A percentile compares a stretch with the other conserved stretches of the same genome.
phyloP scores from a whole-genome alignment of 75 land plant genomes.

The Cunninghamia lanceolata region DNA sequence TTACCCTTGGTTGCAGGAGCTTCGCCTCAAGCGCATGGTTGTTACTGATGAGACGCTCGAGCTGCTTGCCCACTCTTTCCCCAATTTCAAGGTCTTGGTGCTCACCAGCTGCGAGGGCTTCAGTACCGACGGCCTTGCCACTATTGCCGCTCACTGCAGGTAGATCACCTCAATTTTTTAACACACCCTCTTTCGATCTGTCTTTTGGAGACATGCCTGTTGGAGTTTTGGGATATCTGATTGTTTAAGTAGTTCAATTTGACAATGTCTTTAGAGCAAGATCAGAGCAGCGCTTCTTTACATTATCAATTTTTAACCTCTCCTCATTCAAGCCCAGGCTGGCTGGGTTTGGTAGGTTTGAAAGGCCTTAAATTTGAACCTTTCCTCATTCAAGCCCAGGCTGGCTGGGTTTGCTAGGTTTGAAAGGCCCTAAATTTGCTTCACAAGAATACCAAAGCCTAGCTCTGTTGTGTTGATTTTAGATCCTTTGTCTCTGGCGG shows the following conservation, averaged over 20 bases:
- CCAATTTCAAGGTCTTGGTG: conserved; percentile 57
- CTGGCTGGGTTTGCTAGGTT: not conserved
- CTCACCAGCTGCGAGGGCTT: conserved; percentile 79
- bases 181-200: not conserved
- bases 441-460: not conserved
- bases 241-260: not conserved
- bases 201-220: not conserved
- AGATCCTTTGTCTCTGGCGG: too few relatives aligned
- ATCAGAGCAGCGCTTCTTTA: not conserved
- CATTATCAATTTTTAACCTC: not conserved
- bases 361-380: not conserved
- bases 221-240: not conserved
- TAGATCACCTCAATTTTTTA: conserved; percentile 4
- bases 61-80: conserved; percentile 53
- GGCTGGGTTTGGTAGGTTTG: not conserved
- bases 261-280: not conserved
- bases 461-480: not conserved
- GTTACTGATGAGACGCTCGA: conserved; percentile 69
- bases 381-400: too few relatives aligned
- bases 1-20: conserved; percentile 72
- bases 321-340: not conserved
- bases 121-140: conserved; percentile 71
- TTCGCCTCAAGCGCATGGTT: conserved; percentile 79
- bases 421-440: not conserved
- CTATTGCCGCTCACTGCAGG: conserved; percentile 86